Percentiles rank a stretch among this genome's conserved stretches.
phyloP scores from a whole-genome alignment of 768 basidiomycete species.

The Lactarius psammicola region DNA sequence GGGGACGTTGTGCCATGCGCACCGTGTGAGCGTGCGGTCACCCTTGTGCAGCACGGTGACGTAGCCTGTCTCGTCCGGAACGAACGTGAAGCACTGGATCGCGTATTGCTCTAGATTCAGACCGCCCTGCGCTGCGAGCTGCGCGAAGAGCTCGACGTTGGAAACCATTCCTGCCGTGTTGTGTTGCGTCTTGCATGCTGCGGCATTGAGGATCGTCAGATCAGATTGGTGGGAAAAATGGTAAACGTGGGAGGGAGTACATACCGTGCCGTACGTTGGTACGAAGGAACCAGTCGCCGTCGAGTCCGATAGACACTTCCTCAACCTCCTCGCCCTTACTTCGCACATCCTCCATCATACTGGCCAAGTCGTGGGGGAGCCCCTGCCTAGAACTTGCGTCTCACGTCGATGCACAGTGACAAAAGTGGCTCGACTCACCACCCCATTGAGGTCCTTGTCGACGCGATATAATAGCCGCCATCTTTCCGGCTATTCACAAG shows the following conservation, averaged over 20 bases:
- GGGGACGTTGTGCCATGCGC: constrained; percentile 19
- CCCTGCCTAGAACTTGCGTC: constrained; percentile 2
- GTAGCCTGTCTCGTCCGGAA: constrained; percentile 14
- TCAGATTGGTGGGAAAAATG: background rate
- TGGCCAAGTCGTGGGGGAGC: constrained; percentile 17
- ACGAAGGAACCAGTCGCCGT: constrained; percentile 24
- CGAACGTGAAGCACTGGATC: constrained; percentile 19
- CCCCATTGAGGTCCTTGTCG: background rate
- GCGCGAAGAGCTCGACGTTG: constrained; percentile 16
- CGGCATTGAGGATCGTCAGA: background rate
- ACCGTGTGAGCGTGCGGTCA: constrained; percentile 4
- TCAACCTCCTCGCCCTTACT: constrained; percentile 13
- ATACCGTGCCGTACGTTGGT: constrained; percentile 15
- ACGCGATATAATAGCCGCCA: constrained; percentile 13
- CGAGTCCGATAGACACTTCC: constrained; percentile 16
- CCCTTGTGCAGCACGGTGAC: constrained; percentile 15
- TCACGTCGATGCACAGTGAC: background rate
- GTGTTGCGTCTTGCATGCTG: constrained; percentile 17
- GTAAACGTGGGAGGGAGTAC: background rate
- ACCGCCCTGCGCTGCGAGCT: background rate
- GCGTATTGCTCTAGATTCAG: constrained; percentile 7
- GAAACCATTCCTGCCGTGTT: background rate
- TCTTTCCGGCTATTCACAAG: background rate
- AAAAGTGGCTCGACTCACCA: constrained; percentile 15
- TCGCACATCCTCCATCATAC: constrained; percentile 8